Evolutionary conservation across 2,329 filamentous ascomycete species (phyloP), one percentile per base, ranked within the genome.

Genomic region (Penicillium sp.): DNA sequence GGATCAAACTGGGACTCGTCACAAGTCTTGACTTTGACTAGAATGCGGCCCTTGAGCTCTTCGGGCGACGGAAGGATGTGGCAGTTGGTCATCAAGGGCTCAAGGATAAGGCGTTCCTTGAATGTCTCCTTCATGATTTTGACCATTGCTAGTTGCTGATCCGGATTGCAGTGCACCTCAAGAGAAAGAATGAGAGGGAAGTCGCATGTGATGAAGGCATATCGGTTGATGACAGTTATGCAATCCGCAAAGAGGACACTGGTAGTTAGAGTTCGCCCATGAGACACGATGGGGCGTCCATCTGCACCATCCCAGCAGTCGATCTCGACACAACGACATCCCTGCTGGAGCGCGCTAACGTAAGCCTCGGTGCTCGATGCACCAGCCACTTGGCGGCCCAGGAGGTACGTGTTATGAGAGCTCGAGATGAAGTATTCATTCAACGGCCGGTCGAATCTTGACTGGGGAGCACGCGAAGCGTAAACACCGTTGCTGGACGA

Each of bases 351-450:
- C 3, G 93, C 91, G 9, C 87, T 87, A 67, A 97, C 95, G 77
- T 99, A 99, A 43, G 92, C 92, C 74, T 99, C 94, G 2, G 95
- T 90, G 70, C 93, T 97, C 2, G 94, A 97, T 45, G 90, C 85
- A 29, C 93, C 93, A 12, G 87, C 89, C 2, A 97, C 88, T 73
- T 99, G 94, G 54, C 93, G 88, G 15, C 94, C 94, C 5, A 95
- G 82, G 0, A 99, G 86, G 70, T 99, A 99, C 0, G 94, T 99
- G 76, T 99, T 99, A 81, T 99, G 94, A 1, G 94, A 97, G 78
- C 93, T 97, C 1, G 93, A 97, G 65, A 99, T 94, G 79, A 92
- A 97, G 75, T 99, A 99, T 72, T 97, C 93, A 72, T 96, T 96
- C 73, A 97, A 80, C 0, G 94, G 94, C 25, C 90, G 86, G 70